phyloP scores from a whole-genome alignment of 139 green algal species.

The Picochlorum sp. region DNA sequence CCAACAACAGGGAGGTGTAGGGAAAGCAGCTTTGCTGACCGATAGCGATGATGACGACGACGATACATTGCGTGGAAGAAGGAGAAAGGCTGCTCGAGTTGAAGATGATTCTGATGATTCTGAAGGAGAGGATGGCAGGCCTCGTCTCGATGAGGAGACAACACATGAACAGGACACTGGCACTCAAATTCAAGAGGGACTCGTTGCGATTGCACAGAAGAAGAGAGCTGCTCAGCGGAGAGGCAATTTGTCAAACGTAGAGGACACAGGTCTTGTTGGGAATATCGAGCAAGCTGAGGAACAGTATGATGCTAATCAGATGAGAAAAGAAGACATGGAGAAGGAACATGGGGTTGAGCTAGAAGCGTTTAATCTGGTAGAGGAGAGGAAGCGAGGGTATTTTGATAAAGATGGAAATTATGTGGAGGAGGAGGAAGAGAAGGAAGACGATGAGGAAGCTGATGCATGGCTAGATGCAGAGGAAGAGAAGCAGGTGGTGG shows the following conservation, averaged over 20 bases:
- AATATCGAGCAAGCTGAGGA: constrained; percentile 32
- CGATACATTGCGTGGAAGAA: no score
- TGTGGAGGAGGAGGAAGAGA: constrained; percentile 40
- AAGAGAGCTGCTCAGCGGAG: constrained; percentile 46
- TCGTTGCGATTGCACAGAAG: constrained; percentile 51
- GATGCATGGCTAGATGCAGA: constrained; percentile 55
- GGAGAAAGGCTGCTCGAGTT: no score
- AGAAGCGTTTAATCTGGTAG: constrained; percentile 66
- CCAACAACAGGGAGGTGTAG: no score
- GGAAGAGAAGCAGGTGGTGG: constrained; percentile 44
- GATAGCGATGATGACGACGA: no score
- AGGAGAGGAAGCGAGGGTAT: constrained; percentile 54
- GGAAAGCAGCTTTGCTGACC: no score
- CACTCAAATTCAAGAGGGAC: constrained; percentile 52
- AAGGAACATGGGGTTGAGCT: constrained; percentile 54
- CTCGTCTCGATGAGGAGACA: constrained; percentile 33
- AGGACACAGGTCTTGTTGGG: constrained; percentile 22
- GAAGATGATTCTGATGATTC: no score
- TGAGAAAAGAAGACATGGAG: constrained; percentile 14
- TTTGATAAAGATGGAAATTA: constrained; percentile 72
- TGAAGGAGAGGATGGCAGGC: not conserved
- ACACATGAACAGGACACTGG: constrained; percentile 32
- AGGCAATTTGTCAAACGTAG: not conserved
- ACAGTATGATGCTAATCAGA: constrained; percentile 5
- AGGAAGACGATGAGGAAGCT: constrained; percentile 35